These are phyloP conservation scores for Lathyrus aphaca DNA, from an alignment of 306 rosid genomes.

Conservation along the genomic window DNA sequence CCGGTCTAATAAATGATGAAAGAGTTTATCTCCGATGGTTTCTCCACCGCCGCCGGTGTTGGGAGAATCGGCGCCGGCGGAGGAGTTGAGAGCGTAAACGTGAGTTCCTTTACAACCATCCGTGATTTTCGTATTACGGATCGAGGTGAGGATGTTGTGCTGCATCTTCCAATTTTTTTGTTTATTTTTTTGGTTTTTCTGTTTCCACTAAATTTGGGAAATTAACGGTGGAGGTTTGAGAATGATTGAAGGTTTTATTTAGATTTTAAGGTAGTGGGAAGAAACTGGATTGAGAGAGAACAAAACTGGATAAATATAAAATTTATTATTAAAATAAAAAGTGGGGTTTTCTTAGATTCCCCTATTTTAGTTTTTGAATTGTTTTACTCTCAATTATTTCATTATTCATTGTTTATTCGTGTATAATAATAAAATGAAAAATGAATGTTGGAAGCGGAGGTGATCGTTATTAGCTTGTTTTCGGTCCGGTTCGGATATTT, in stretches of 20 bases:
- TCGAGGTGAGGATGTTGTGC: slow-evolving; percentile 64
- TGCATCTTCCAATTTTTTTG: slow-evolving; percentile 54
- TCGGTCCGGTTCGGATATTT: too few species aligned
- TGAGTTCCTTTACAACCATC: slow-evolving; percentile 81
- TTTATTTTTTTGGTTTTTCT: background rate
- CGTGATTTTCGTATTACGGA: slow-evolving; percentile 77
- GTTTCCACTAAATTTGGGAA: slow-evolving; percentile 10
- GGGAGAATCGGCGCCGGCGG: slow-evolving; percentile 27
- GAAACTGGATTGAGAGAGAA: slow-evolving; percentile 3
- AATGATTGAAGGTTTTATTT: slow-evolving; percentile 23
- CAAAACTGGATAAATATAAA: background rate
- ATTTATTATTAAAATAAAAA: background rate
- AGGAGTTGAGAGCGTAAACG: slow-evolving; percentile 63
- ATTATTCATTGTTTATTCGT: too few species aligned
- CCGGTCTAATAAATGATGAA: slow-evolving; percentile 58
- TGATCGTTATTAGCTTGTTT: too few species aligned
- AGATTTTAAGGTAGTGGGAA: background rate
- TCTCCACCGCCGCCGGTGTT: slow-evolving; percentile 10
- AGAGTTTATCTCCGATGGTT: slow-evolving; percentile 54
- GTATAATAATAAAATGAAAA: too few species aligned
- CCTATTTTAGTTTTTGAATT: background rate
- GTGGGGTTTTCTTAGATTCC: background rate
- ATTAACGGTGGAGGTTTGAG: slow-evolving; percentile 3
- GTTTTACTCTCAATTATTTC: background rate
- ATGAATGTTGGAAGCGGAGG: too few species aligned